These are phyloP conservation scores for Fusarium virguliforme DNA, from an alignment of 2,329 filamentous ascomycete genomes.

Conservation along the genomic window DNA sequence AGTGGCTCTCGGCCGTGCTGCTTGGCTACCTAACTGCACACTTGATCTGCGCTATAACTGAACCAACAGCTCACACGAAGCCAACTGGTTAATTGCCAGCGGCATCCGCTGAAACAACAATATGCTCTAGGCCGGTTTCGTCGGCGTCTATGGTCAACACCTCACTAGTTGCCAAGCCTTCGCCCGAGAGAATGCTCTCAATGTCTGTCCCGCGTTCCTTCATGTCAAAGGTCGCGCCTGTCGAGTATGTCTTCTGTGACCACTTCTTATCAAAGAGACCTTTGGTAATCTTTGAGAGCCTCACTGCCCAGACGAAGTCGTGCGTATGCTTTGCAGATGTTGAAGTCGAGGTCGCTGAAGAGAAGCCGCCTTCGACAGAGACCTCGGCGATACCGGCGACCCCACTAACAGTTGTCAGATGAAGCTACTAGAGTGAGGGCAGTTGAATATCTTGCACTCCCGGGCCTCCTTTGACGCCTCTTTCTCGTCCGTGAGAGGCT, in stretches of 20 bases:
- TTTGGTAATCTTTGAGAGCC: not conserved
- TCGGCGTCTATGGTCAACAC: not conserved
- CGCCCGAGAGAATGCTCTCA: not conserved
- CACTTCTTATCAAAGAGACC: not conserved
- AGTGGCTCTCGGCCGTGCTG: not conserved
- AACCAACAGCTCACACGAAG: too few species aligned
- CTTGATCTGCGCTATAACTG: too few species aligned
- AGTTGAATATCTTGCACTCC: not conserved
- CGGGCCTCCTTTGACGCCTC: not conserved
- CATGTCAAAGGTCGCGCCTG: not conserved
- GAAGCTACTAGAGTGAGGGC: not conserved
- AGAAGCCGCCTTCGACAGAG: not conserved
- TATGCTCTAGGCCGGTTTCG: not conserved
- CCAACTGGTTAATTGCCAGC: too few species aligned
- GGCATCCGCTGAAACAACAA: not conserved
- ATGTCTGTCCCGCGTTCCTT: not conserved
- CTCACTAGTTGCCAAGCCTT: not conserved
- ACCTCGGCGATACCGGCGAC: not conserved
- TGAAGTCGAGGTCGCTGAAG: not conserved
- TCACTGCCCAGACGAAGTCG: constrained; percentile 3
- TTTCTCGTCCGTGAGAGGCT: not conserved
- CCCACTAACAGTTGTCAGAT: not conserved
- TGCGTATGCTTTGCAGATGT: constrained; percentile 2
- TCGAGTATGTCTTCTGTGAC: not conserved
- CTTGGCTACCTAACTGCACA: too few species aligned